These are phyloP conservation scores for Mycena olivaceomarginata DNA, from an alignment of 768 basidiomycete genomes.

Conservation along the genomic window DNA sequence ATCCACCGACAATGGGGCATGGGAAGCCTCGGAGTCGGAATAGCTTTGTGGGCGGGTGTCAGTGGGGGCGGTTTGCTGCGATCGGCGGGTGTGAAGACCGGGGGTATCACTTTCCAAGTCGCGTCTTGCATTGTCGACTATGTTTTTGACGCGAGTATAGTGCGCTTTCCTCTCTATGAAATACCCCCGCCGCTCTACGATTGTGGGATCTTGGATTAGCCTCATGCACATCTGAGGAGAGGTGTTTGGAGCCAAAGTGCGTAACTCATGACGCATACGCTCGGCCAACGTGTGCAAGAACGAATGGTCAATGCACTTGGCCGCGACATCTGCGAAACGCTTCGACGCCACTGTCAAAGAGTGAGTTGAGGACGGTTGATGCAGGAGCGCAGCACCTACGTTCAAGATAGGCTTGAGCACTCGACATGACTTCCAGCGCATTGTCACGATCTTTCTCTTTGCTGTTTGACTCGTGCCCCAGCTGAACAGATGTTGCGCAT, in stretches of 20 bases:
- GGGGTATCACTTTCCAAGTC: conserved; percentile 23
- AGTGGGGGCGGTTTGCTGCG: background rate
- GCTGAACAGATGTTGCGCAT: background rate
- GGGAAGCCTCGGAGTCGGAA: conserved; percentile 12
- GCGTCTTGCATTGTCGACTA: conserved; percentile 21
- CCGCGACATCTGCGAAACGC: conserved; percentile 32
- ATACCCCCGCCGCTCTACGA: background rate
- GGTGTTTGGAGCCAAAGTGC: conserved; percentile 18
- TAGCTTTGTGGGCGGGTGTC: background rate
- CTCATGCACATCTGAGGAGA: conserved; percentile 30
- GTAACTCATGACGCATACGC: conserved; percentile 8
- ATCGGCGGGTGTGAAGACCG: background rate
- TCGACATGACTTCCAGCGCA: conserved; percentile 32
- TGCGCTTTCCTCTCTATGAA: conserved; percentile 14
- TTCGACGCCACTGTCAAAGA: conserved; percentile 29
- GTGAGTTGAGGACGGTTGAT: background rate
- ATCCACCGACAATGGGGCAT: conserved; percentile 9
- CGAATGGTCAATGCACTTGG: conserved; percentile 32
- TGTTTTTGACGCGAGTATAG: conserved; percentile 10
- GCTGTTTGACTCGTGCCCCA: background rate
- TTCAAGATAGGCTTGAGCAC: conserved; percentile 34
- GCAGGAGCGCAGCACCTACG: conserved; percentile 4
- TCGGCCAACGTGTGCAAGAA: conserved; percentile 20
- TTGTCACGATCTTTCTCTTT: conserved; percentile 16
- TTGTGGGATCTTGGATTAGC: conserved; percentile 31